Conservation (phyloP, 2,329 filamentous ascomycete species). For the Leptographium procerum region DNA sequence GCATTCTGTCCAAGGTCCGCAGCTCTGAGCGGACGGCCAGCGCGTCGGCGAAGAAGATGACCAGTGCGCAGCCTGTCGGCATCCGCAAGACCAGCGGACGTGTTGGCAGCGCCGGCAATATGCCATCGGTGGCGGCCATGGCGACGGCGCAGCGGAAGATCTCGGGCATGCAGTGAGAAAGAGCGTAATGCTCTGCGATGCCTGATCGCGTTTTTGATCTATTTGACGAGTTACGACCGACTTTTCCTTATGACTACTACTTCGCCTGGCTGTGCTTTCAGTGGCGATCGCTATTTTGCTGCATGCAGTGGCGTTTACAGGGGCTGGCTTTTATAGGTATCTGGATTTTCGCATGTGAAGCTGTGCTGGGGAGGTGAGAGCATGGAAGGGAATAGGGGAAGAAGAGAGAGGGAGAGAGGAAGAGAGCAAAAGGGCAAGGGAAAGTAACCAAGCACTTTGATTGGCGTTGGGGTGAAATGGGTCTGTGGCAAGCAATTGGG, state of each 20-base stretch:
- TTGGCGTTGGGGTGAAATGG: no score
- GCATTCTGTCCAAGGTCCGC: constrained; percentile 53
- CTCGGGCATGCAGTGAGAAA: constrained; percentile 23
- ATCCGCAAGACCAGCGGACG: constrained; percentile 57
- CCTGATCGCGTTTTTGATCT: no score
- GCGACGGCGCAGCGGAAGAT: constrained; percentile 39
- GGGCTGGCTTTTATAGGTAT: not conserved
- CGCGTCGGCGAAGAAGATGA: constrained; percentile 35
- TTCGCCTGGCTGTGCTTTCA: not conserved
- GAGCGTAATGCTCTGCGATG: not conserved
- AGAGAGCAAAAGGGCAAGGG: no score
- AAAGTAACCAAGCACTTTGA: no score
- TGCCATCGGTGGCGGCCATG: constrained; percentile 23
- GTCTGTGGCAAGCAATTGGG: no score
- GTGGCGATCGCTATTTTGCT: not conserved
- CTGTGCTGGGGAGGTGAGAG: no score
- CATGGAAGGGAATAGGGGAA: no score
- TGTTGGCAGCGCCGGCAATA: constrained; percentile 43
- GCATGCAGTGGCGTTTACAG: not conserved
- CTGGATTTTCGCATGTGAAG: no score
- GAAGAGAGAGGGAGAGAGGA: no score
- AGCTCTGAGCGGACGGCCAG: constrained; percentile 19
- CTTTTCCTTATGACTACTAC: not conserved
- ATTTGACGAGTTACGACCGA: not conserved
- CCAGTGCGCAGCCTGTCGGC: constrained; percentile 37